A percentile compares a stretch with the other conserved stretches of the same genome.
phyloP scores from a whole-genome alignment of 139 green algal genomes.

The Ostreobium quekettii region DNA sequence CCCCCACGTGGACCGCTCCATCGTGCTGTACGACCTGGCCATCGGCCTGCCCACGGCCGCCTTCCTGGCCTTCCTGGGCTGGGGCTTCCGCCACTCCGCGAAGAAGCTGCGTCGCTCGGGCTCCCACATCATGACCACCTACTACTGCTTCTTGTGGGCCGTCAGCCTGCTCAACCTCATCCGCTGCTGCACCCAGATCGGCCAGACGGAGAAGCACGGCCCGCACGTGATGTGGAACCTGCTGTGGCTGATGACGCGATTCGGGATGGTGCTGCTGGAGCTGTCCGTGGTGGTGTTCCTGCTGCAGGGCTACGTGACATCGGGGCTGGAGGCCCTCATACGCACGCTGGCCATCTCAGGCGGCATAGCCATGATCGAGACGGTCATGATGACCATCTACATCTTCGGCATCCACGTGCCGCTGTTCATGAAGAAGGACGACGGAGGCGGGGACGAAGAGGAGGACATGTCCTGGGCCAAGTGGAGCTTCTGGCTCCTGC shows the following conservation, averaged over 20 bases:
- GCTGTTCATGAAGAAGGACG: conserved; percentile 30
- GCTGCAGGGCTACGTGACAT: conserved; percentile 35
- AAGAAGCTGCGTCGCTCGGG: conserved; percentile 29
- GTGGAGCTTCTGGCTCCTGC: conserved; percentile 46
- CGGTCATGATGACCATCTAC: conserved; percentile 26
- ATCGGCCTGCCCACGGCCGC: conserved; percentile 17
- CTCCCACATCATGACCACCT: conserved; percentile 40
- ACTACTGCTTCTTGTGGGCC: conserved; percentile 40
- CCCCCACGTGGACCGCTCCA: neutral
- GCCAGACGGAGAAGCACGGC: neutral
- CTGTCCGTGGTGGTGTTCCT: conserved; percentile 44
- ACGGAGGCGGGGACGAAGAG: neutral
- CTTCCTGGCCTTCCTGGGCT: conserved; percentile 25
- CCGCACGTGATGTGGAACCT: conserved; percentile 27
- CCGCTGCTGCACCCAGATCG: conserved; percentile 27
- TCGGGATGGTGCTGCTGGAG: conserved; percentile 38
- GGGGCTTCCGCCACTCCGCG: conserved; percentile 16
- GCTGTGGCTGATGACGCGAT: conserved; percentile 38
- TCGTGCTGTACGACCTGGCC: conserved; percentile 10
- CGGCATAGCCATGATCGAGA: conserved; percentile 27
- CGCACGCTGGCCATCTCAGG: conserved; percentile 32
- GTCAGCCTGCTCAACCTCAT: conserved; percentile 27
- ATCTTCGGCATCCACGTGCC: conserved; percentile 37
- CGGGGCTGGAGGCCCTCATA: conserved; percentile 32
- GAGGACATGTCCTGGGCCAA: conserved; percentile 41